Evolutionary conservation across 179 eudicot species (phyloP).

Genomic region (Vitellaria paradoxa): DNA sequence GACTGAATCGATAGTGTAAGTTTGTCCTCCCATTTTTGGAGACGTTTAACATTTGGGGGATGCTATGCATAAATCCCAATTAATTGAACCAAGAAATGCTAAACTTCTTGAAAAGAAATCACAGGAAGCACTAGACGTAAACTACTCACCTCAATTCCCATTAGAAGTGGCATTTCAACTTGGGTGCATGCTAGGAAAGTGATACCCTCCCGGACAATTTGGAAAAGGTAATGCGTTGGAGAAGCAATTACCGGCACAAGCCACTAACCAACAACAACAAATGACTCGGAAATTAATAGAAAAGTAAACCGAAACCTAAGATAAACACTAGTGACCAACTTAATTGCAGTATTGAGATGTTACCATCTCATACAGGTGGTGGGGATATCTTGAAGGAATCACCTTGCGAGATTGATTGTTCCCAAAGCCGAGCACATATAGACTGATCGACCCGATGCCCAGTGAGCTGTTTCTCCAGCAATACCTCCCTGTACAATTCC

Average conservation of each 20-base stretch:
- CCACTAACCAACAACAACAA: slow-evolving; percentile 35
- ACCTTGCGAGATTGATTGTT: slow-evolving; percentile 67
- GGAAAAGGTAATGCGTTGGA: slow-evolving; percentile 94
- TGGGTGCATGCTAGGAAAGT: slow-evolving; percentile 92
- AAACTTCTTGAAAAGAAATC: background rate
- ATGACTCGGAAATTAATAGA: slow-evolving; percentile 1
- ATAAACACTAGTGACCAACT: background rate
- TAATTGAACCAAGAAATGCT: too few species aligned
- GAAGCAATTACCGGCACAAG: slow-evolving; percentile 84
- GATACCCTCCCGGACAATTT: slow-evolving; percentile 86
- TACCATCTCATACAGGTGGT: background rate
- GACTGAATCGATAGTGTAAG: background rate
- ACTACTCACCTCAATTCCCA: slow-evolving; percentile 86
- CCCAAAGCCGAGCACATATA: slow-evolving; percentile 98
- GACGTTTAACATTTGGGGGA: background rate
- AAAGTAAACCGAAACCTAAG: background rate
- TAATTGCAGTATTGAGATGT: background rate
- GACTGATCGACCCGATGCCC: slow-evolving; percentile 92
- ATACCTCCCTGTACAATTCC: slow-evolving; percentile 63
- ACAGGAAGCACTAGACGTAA: background rate
- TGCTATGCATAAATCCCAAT: too few species aligned
- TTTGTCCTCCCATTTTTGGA: background rate
- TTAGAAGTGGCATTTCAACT: slow-evolving; percentile 96
- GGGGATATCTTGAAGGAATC: slow-evolving; percentile 75
- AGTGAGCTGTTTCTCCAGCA: slow-evolving; percentile 87